A percentile compares a stretch with the other conserved stretches of the same genome.
phyloP scores from a whole-genome alignment of 495 filamentous ascomycete species.

The Penicillium roqueforti region DNA sequence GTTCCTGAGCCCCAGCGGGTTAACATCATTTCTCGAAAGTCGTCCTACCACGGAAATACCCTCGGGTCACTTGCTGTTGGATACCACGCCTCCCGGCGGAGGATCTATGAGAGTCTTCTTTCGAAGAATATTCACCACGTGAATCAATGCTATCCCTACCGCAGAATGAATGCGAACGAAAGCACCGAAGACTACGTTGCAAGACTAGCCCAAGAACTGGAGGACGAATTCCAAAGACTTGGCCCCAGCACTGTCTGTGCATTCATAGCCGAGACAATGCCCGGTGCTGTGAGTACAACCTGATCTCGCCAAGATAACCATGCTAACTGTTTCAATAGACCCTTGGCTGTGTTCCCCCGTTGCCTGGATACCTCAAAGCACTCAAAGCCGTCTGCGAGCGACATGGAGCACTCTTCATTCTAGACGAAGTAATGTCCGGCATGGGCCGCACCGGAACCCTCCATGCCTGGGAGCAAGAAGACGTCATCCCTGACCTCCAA shows the following conservation, averaged over 20 bases:
- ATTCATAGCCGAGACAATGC: slow-evolving; percentile 65
- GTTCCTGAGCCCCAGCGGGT: slow-evolving; percentile 37
- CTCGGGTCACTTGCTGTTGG: slow-evolving; percentile 60
- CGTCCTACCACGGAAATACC: slow-evolving; percentile 70
- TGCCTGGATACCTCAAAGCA: slow-evolving; percentile 55
- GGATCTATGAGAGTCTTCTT: slow-evolving; percentile 59
- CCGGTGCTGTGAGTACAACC: slow-evolving; percentile 39
- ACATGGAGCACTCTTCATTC: slow-evolving; percentile 57
- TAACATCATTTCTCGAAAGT: slow-evolving; percentile 57
- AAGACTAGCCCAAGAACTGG: slow-evolving; percentile 60
- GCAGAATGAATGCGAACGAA: slow-evolving; percentile 40
- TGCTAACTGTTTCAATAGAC: slow-evolving; percentile 16
- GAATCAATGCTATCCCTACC: slow-evolving; percentile 62
- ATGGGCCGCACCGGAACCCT: slow-evolving; percentile 61
- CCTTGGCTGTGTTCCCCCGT: slow-evolving; percentile 55
- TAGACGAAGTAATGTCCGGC: slow-evolving; percentile 73
- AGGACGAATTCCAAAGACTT: slow-evolving; percentile 63
- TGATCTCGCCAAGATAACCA: background rate
- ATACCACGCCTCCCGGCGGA: slow-evolving; percentile 55
- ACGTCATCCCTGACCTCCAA: slow-evolving; percentile 54
- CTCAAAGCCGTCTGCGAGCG: slow-evolving; percentile 56
- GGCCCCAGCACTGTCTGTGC: slow-evolving; percentile 66
- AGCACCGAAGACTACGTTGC: slow-evolving; percentile 40
- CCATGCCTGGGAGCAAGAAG: slow-evolving; percentile 61
- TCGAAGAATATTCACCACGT: slow-evolving; percentile 54